Evolutionary conservation across 139 green algal species (phyloP).

Genomic region (Haematococcus lacustris): DNA sequence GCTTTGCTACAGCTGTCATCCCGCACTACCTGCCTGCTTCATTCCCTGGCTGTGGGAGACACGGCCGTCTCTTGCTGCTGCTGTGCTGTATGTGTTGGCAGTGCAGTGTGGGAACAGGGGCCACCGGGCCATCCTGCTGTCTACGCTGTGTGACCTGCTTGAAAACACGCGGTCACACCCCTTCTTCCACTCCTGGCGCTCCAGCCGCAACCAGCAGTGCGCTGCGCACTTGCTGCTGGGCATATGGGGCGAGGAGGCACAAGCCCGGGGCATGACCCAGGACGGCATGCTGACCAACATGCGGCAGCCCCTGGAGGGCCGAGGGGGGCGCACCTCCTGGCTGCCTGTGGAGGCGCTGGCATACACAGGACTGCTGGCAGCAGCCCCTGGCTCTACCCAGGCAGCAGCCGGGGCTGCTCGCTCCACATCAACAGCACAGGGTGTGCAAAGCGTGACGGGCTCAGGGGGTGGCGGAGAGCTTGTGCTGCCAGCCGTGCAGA

Average conservation of each 20-base stretch:
- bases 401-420: no score
- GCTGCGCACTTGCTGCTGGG: constrained; percentile 37
- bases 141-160: constrained; percentile 42
- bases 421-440: no score
- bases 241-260: constrained; percentile 44
- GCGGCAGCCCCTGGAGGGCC: constrained; percentile 27
- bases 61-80: no score
- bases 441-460: no score
- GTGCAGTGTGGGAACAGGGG: constrained; percentile 4
- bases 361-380: constrained; percentile 11
- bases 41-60: no score
- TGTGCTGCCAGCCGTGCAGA: no score
- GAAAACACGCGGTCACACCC: constrained; percentile 26
- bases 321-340: constrained; percentile 22
- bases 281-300: constrained; percentile 37
- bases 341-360: constrained; percentile 19
- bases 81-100: no score
- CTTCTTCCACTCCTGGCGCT: constrained; percentile 50
- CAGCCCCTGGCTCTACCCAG: no score
- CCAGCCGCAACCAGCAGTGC: constrained; percentile 21
- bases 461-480: no score
- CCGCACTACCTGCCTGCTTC: no score
- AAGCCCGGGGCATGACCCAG: constrained; percentile 17
- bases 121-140: constrained; percentile 28
- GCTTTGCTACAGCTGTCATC: no score